phyloP scores from a whole-genome alignment of 305 asterid genomes.

The Fraxinus greggii region DNA sequence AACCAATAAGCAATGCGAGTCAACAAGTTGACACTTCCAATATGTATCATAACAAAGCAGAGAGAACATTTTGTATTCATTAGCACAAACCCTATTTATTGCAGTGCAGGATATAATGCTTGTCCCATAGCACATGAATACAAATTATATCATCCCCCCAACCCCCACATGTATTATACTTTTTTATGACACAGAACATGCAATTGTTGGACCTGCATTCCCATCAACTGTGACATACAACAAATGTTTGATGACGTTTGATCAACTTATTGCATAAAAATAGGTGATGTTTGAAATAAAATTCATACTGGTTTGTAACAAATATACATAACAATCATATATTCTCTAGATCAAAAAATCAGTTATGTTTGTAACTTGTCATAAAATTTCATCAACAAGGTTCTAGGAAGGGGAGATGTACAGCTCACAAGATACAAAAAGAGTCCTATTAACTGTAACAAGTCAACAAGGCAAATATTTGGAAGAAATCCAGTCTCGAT shows the following conservation, averaged over 20 bases:
- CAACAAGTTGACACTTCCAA: not conserved
- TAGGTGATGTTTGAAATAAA: not conserved
- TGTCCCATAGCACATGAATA: not conserved
- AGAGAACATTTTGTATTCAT: not conserved
- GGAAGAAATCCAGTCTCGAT: not conserved
- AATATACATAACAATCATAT: not conserved
- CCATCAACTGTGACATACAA: not conserved
- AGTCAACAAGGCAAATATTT: not conserved
- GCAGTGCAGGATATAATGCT: not conserved
- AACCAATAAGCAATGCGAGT: not conserved
- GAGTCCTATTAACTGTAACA: not conserved
- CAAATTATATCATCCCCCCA: not conserved
- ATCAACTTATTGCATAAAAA: not conserved
- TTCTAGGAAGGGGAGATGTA: not conserved
- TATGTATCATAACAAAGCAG: not conserved
- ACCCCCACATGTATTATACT: not conserved
- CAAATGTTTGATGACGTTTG: not conserved
- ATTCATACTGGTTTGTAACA: not conserved
- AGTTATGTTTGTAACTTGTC: not conserved
- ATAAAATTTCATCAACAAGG: not conserved
- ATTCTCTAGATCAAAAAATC: not conserved
- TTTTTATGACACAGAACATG: not conserved
- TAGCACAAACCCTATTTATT: not conserved
- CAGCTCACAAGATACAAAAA: not conserved
- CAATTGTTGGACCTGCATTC: not conserved